phyloP scores from a whole-genome alignment of 495 filamentous ascomycete species.

The Penicillium pancosmium region DNA sequence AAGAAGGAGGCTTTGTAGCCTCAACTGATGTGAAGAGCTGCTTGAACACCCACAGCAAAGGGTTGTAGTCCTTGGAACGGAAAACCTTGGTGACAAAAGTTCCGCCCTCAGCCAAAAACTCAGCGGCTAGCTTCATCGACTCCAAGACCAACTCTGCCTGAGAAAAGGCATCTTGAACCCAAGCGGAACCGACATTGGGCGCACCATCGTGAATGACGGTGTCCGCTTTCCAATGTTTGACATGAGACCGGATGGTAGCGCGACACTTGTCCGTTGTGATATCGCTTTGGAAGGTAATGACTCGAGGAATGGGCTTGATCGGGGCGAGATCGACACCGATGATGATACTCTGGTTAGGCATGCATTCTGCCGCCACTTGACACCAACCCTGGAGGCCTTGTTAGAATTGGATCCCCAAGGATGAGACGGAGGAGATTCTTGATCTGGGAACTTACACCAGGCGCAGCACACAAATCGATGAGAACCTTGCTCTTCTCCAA shows the following conservation, averaged over 20 bases:
- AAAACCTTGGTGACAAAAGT: conserved; percentile 99
- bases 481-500: conserved; percentile 94
- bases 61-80: conserved; percentile 96
- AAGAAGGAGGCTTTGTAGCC: conserved; percentile 95
- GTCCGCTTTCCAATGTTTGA: conserved; percentile 98
- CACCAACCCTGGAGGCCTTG: conserved; percentile 74
- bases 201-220: conserved; percentile 97
- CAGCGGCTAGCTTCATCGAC: conserved; percentile 88
- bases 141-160: conserved; percentile 95
- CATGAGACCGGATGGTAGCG: conserved; percentile 82
- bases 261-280: conserved; percentile 98
- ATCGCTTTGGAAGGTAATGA: conserved; percentile 95
- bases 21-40: conserved; percentile 94
- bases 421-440: not conserved
- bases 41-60: conserved; percentile 95
- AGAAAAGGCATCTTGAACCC: conserved; percentile 98
- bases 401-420: conserved; percentile 29
- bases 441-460: conserved; percentile 66
- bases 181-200: conserved; percentile 95
- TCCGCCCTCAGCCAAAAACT: conserved; percentile 88
- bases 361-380: conserved; percentile 95
- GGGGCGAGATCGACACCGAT: conserved; percentile 93
- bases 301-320: conserved; percentile 92
- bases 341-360: conserved; percentile 88
- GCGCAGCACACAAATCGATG: conserved; percentile 95